A percentile compares a stretch with the other conserved stretches of the same genome.
Conservation (phyloP, 1,139 yeast genomes). For the Suhomyces yuchorum region DNA sequence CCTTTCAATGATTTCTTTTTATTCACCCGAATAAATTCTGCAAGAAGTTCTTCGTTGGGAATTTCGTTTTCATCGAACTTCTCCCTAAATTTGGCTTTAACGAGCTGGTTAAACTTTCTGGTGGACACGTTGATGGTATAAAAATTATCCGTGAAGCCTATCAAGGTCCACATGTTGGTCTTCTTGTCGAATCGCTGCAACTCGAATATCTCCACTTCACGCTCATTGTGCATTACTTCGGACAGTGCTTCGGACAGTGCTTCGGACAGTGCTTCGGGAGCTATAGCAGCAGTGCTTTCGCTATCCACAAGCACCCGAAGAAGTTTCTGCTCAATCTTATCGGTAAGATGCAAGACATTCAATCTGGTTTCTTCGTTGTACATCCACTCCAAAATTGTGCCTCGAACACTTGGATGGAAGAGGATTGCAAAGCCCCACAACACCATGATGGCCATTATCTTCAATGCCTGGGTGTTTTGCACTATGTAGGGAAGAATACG, state of each 20-base stretch:
- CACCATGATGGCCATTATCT: conserved; percentile 33
- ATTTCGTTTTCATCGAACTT: conserved; percentile 8
- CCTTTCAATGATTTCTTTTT: conserved; percentile 30
- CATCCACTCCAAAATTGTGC: conserved; percentile 43
- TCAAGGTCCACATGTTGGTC: conserved; percentile 58
- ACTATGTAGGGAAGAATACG: conserved; percentile 32
- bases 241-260: not conserved
- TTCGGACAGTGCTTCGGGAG: not conserved
- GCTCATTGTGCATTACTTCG: conserved; percentile 1
- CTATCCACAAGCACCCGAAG: conserved; percentile 28
- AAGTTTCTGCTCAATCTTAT: conserved; percentile 46
- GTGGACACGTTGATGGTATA: conserved; percentile 47
- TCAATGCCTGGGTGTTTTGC: conserved; percentile 36
- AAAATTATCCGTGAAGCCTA: conserved; percentile 59
- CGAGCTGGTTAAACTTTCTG: conserved; percentile 21
- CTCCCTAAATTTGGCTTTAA: conserved; percentile 12
- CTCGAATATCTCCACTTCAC: conserved; percentile 66
- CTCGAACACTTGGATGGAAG: conserved; percentile 59
- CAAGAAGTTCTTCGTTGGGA: conserved; percentile 1
- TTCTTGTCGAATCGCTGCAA: conserved; percentile 57
- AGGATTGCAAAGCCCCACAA: conserved; percentile 56
- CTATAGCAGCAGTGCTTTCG: not conserved
- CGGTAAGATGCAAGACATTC: conserved; percentile 46
- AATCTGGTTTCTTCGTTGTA: conserved; percentile 66
- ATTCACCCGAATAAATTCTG: conserved; percentile 13